These are phyloP conservation scores for Neofusicoccum kwambonambiense DNA, from an alignment of 2,329 filamentous ascomycete species.

Conservation along the genomic window DNA sequence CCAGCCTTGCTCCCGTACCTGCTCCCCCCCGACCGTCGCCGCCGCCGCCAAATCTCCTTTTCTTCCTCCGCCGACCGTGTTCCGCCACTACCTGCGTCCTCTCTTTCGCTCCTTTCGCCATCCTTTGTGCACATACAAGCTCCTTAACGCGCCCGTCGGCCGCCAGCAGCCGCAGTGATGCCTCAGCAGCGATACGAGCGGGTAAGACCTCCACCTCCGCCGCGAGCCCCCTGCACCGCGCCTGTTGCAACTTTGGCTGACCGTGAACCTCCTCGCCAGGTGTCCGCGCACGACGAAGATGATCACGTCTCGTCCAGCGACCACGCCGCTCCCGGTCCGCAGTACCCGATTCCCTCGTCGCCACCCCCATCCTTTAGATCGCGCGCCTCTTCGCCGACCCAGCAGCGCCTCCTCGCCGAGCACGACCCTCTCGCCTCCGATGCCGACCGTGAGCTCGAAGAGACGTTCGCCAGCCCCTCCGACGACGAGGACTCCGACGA, in stretches of 20 bases:
- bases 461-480: constrained; percentile 72
- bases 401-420: constrained; percentile 53
- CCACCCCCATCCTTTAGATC: constrained; percentile 83
- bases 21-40: background rate
- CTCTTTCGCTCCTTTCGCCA: constrained; percentile 13
- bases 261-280: constrained; percentile 27
- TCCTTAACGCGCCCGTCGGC: constrained; percentile 14
- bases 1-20: constrained; percentile 15
- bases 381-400: constrained; percentile 66
- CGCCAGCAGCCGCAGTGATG: constrained; percentile 35
- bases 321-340: constrained; percentile 26
- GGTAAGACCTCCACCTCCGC: constrained; percentile 36
- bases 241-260: background rate
- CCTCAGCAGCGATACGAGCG: constrained; percentile 49
- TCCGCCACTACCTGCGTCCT: background rate
- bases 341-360: constrained; percentile 45
- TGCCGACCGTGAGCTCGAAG: constrained; percentile 79
- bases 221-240: constrained; percentile 19
- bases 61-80: background rate
- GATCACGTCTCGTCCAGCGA: constrained; percentile 23
- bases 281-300: constrained; percentile 46
- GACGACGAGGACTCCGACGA: constrained; percentile 66
- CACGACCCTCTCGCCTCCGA: constrained; percentile 52
- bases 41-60: constrained; percentile 3
- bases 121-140: constrained; percentile 2